Evolutionary conservation across 768 basidiomycete species (phyloP), one percentile per base, ranked within the genome.

Genomic region (Dioszegia hungarica): DNA sequence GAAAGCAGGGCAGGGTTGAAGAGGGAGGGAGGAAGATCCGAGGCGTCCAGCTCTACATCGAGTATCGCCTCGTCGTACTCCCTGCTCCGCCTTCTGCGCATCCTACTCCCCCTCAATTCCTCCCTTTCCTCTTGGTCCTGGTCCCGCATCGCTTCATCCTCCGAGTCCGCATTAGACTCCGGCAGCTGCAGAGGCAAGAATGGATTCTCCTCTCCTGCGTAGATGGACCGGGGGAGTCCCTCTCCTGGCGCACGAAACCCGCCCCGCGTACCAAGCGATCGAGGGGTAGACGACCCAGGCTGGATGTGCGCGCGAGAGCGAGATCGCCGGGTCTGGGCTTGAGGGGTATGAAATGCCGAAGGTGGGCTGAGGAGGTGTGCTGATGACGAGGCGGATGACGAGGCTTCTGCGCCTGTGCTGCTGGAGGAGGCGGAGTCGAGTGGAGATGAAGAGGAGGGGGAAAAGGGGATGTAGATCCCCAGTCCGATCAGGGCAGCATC

Each of bases 171-270:
- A 9, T 28, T 11, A 15, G 29, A 46, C 12, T 20, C 8, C 8
- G 5, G 9, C 12, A n/a, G 14, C 4, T 29, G 11, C 11, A 31
- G 39, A 9, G 49, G 49, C 25, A 38, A 24, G 22, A 51, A 51
- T 14, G 49, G 49, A 27, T 51, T 51, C 5, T 51, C 49, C 11
- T 51, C 49, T 3, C 49, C 49, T 15, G 22, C 24, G 25, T 51
- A 51, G 37, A 51, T 51, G 9, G 49, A 51, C 22, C 49, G 20
- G 3, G 49, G 49, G 3, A 51, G 17, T 3, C 15, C 29, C 29
- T 20, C 9, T 1, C 24, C 9, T 17, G 36, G 11, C 6, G 49
- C 22, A 25, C 25, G 12, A 24, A 51, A 51, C 8, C 49, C 49
- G 6, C 31, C 31, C 37, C 37, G 14, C 17, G 36, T 38, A 12